phyloP scores from a whole-genome alignment of 1,284 basidiomycete species.

The Puccinia triticina region DNA sequence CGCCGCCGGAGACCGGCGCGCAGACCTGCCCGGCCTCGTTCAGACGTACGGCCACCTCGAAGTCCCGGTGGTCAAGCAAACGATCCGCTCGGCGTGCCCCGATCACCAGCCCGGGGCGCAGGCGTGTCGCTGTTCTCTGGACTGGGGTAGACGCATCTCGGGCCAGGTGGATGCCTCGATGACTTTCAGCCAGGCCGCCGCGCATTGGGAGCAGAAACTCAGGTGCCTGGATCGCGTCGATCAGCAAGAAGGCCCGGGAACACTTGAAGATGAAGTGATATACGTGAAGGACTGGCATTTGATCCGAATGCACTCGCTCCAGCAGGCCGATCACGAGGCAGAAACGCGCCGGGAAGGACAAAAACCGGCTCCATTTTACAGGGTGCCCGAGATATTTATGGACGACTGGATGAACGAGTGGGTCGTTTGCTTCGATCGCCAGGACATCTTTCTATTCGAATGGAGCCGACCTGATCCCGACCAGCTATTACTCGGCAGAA shows the following conservation, averaged over 20 bases:
- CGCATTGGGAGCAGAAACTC: slow-evolving; percentile 59
- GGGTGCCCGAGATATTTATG: slow-evolving; percentile 62
- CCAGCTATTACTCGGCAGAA: slow-evolving; percentile 54
- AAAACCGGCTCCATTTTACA: slow-evolving; percentile 59
- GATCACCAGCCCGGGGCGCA: not conserved
- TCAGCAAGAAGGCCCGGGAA: slow-evolving; percentile 51
- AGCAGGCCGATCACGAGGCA: too few relatives aligned
- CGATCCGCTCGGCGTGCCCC: not conserved
- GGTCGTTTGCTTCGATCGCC: not conserved
- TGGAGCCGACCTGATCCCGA: slow-evolving; percentile 16
- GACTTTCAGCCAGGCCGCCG: slow-evolving; percentile 61
- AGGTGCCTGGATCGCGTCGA: slow-evolving; percentile 12
- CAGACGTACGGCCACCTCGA: slow-evolving; percentile 13
- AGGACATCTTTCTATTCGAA: not conserved
- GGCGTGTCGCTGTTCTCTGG: not conserved
- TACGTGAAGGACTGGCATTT: slow-evolving; percentile 69
- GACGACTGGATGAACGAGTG: slow-evolving; percentile 66
- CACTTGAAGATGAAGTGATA: slow-evolving; percentile 15
- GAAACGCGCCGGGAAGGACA: slow-evolving; percentile 51
- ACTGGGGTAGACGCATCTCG: slow-evolving; percentile 47
- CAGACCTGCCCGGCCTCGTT: slow-evolving; percentile 8
- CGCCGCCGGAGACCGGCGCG: slow-evolving; percentile 5
- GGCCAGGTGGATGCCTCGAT: slow-evolving; percentile 57
- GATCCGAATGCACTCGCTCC: slow-evolving; percentile 55
- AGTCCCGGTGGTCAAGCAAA: slow-evolving; percentile 27